Evolutionary conservation across 2,329 filamentous ascomycete genomes (phyloP).

Genomic region (Sclerotinia spermophila): DNA sequence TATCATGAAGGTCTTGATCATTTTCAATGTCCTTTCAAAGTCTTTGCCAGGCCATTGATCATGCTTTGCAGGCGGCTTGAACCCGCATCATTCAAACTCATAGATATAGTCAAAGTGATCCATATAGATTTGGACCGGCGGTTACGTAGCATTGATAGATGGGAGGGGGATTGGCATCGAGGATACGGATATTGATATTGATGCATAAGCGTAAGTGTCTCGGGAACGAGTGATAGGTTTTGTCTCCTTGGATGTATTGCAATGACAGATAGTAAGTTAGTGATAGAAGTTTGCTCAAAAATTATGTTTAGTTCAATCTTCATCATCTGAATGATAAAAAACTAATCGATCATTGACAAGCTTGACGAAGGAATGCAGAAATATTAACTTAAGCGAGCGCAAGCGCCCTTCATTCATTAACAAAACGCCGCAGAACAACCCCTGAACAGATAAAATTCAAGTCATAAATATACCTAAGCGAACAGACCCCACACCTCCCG

Average conservation of each 20-base stretch:
- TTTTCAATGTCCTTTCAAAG: no score
- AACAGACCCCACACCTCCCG: neutral
- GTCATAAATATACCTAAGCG: neutral
- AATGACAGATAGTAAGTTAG: accelerated
- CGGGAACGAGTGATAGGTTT: no score
- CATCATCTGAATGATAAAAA: no score
- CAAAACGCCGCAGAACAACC: neutral
- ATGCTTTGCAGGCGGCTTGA: neutral
- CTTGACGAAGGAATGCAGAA: neutral
- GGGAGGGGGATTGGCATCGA: accelerated
- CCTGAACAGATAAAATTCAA: neutral
- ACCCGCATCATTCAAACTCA: neutral
- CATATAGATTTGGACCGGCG: accelerated
- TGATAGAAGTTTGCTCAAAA: no score
- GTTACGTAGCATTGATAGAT: accelerated
- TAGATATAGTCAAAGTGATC: neutral
- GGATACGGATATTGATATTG: no score
- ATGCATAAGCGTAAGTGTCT: no score
- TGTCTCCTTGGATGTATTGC: neutral
- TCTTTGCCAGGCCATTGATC: no score
- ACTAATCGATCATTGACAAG: no score
- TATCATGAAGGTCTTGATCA: neutral
- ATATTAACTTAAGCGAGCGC: neutral
- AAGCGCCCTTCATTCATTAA: neutral
- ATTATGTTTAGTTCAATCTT: no score